Conservation (phyloP, 257 asterid species). For the Jacaranda copaia region DNA sequence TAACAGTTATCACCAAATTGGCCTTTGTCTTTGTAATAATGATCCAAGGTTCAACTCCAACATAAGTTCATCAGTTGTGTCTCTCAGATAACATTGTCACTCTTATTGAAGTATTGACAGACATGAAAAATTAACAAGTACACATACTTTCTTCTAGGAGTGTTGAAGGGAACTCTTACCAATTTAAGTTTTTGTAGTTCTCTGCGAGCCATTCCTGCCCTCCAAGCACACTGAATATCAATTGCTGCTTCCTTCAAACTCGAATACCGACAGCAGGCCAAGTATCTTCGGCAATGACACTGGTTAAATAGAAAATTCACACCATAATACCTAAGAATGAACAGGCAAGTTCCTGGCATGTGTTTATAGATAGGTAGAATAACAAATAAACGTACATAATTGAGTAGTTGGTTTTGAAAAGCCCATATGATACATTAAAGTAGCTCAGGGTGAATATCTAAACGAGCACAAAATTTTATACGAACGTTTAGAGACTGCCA, state of each 20-base stretch:
- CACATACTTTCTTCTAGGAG: not conserved
- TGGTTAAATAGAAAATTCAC: conserved; percentile 37
- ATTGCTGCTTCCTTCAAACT: conserved; percentile 51
- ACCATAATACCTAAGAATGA: conserved; percentile 20
- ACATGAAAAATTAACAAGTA: conserved; percentile 14
- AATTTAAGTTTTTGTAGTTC: conserved; percentile 48
- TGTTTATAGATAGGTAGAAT: not conserved
- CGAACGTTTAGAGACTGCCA: not conserved
- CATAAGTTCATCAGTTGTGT: not conserved
- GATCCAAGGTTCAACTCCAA: conserved; percentile 16
- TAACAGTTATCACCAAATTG: conserved; percentile 3
- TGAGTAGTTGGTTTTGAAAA: not conserved
- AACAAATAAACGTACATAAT: conserved; percentile 21
- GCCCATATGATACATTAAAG: not conserved
- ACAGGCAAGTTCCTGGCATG: not conserved
- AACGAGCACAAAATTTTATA: not conserved
- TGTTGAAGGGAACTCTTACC: conserved; percentile 45
- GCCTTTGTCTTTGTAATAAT: conserved; percentile 18
- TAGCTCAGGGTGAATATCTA: conserved; percentile 2
- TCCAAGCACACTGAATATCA: conserved; percentile 54
- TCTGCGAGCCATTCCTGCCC: conserved; percentile 42
- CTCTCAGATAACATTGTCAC: conserved; percentile 8
- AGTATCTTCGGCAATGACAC: conserved; percentile 49
- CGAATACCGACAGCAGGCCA: conserved; percentile 40
- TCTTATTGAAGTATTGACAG: conserved; percentile 2